Percentiles rank a stretch among this genome's conserved stretches.
These are phyloP conservation scores for Wilcoxina mikolae DNA, from an alignment of 495 filamentous ascomycete species.

Conservation along the genomic window DNA sequence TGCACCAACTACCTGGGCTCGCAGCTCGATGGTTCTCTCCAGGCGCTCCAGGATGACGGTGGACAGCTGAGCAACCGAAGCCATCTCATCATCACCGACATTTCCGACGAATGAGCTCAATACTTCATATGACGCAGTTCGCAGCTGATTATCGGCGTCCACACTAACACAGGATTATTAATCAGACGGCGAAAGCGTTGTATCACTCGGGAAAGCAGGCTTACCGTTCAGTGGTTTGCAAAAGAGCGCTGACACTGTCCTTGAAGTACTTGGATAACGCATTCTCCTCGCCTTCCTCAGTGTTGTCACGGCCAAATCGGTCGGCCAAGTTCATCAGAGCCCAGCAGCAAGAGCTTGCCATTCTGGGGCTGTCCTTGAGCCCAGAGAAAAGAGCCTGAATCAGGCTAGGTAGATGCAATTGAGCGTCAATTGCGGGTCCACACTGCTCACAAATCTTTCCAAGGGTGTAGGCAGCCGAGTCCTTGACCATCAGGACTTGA, in stretches of 20 bases:
- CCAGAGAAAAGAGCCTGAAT: conserved; percentile 82
- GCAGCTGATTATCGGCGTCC: conserved; percentile 80
- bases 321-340: conserved; percentile 97
- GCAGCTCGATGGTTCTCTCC: conserved; percentile 80
- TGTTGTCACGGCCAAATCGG: conserved; percentile 50
- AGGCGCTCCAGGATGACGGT: conserved; percentile 75
- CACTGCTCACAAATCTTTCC: conserved; percentile 88
- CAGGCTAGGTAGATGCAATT: conserved; percentile 62
- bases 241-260: conserved; percentile 69
- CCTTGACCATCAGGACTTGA: conserved; percentile 70
- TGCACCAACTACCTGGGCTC: conserved; percentile 84
- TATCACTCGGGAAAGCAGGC: conserved; percentile 4
- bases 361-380: conserved; percentile 81
- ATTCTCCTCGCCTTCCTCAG: conserved; percentile 52
- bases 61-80: conserved; percentile 63
- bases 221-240: conserved; percentile 68
- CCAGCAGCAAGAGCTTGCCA: conserved; percentile 97
- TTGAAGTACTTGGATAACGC: conserved; percentile 84
- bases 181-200: conserved; percentile 3
- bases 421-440: conserved; percentile 72
- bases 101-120: conserved; percentile 84
- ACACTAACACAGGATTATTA: conserved; percentile 33
- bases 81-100: conserved; percentile 70
- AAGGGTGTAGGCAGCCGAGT: conserved; percentile 93
- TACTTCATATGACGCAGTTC: conserved; percentile 96